phyloP scores from a whole-genome alignment of 768 basidiomycete species.

The Macrolepiota dolichaula region DNA sequence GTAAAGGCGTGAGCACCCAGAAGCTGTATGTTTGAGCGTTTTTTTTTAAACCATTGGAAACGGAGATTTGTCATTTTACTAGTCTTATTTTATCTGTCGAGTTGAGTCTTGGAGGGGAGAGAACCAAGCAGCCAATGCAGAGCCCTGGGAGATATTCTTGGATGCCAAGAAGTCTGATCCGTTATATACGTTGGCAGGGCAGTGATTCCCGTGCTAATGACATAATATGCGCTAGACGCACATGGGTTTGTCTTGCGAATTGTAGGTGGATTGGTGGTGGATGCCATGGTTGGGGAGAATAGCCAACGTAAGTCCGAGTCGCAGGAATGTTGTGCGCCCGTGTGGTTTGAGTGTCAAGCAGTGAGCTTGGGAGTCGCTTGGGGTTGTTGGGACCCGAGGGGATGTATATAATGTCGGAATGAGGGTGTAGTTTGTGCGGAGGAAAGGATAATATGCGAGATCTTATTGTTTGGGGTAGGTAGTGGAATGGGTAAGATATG shows the following conservation, averaged over 20 bases:
- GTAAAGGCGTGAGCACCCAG: too few species aligned
- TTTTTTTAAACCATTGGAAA: too few species aligned
- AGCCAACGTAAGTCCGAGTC: background rate
- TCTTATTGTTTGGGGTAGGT: background rate
- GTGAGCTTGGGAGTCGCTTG: background rate
- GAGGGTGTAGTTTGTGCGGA: background rate
- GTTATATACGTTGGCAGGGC: background rate
- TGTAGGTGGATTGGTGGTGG: background rate
- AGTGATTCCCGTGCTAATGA: background rate
- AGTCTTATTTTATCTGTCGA: background rate
- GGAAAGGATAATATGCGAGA: background rate
- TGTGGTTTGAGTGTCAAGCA: background rate
- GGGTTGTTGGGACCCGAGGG: background rate
- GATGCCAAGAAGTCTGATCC: background rate
- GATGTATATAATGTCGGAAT: background rate
- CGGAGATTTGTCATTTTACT: too few species aligned
- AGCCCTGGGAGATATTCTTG: background rate
- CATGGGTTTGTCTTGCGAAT: background rate
- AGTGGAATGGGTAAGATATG: background rate
- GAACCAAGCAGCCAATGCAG: too few species aligned
- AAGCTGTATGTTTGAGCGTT: too few species aligned
- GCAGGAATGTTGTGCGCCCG: background rate
- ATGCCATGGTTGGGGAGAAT: background rate
- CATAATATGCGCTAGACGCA: background rate
- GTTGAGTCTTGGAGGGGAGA: background rate